Evolutionary conservation across 1,284 basidiomycete genomes (phyloP).

Genomic region (Rhodofomes roseus): DNA sequence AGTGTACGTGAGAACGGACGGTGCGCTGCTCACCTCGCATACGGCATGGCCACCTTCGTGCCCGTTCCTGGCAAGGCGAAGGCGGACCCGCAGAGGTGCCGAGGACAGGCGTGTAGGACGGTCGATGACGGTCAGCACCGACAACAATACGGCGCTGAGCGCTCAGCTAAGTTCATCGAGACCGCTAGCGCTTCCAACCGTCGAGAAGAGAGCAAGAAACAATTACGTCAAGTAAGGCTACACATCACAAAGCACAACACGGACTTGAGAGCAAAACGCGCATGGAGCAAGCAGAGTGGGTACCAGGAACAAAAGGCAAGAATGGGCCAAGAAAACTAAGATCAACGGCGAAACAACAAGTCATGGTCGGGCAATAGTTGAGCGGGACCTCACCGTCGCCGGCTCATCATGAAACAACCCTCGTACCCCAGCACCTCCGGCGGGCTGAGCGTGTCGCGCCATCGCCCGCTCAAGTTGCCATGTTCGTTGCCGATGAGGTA

Average conservation of each 20-base stretch:
- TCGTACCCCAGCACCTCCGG: constrained; percentile 59
- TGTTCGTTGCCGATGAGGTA: constrained; percentile 64
- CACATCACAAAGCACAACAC: background rate
- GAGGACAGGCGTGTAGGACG: no score
- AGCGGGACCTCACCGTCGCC: constrained; percentile 33
- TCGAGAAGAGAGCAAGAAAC: background rate
- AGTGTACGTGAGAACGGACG: background rate
- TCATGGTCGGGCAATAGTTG: background rate
- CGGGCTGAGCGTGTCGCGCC: constrained; percentile 70
- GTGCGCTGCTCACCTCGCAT: background rate
- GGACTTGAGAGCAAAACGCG: background rate
- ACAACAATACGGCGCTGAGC: no score
- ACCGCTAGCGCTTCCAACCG: background rate
- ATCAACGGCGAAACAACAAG: background rate
- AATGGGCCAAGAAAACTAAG: background rate
- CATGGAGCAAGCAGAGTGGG: background rate
- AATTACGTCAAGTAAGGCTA: background rate
- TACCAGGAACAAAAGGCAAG: background rate
- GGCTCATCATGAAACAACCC: constrained; percentile 71
- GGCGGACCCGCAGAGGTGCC: no score
- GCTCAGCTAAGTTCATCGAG: no score
- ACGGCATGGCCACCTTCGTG: background rate
- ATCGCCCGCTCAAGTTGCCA: constrained; percentile 66
- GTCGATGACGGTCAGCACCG: no score
- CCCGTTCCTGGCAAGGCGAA: no score